These are phyloP conservation scores for Geum urbanum DNA, from an alignment of 306 rosid genomes.

Conservation along the genomic window DNA sequence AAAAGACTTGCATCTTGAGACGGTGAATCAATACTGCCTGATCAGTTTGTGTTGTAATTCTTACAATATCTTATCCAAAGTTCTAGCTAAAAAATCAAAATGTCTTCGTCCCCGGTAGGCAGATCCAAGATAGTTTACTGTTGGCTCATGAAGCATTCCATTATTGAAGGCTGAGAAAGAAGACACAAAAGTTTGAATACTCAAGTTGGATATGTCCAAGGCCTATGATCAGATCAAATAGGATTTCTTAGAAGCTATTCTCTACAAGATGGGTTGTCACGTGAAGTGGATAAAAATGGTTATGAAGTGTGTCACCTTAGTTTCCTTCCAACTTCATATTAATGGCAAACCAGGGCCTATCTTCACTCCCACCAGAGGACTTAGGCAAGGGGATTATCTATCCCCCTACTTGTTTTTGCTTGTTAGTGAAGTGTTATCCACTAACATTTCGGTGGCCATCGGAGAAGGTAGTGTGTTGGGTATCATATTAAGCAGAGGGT, in stretches of 20 bases:
- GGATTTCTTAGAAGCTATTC: background rate
- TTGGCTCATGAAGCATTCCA: background rate
- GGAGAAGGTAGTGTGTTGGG: no score
- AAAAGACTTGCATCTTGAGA: no score
- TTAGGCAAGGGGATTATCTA: background rate
- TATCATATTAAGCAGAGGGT: no score
- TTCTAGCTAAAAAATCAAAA: no score
- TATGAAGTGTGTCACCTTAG: background rate
- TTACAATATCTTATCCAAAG: no score
- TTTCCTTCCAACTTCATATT: background rate
- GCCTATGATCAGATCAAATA: background rate
- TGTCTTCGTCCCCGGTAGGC: no score
- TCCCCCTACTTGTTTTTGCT: background rate
- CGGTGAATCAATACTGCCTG: no score
- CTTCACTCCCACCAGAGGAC: background rate
- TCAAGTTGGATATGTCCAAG: background rate
- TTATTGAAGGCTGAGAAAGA: background rate
- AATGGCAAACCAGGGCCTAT: background rate
- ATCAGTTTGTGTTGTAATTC: no score
- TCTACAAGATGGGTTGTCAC: background rate
- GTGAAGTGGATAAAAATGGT: background rate
- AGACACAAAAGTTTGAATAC: background rate
- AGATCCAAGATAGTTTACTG: no score
- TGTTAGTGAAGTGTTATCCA: no score
- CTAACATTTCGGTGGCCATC: no score